Base-by-base conservation (phyloP, 208 protist genomes). In the Trypanosoma avium region DNA sequence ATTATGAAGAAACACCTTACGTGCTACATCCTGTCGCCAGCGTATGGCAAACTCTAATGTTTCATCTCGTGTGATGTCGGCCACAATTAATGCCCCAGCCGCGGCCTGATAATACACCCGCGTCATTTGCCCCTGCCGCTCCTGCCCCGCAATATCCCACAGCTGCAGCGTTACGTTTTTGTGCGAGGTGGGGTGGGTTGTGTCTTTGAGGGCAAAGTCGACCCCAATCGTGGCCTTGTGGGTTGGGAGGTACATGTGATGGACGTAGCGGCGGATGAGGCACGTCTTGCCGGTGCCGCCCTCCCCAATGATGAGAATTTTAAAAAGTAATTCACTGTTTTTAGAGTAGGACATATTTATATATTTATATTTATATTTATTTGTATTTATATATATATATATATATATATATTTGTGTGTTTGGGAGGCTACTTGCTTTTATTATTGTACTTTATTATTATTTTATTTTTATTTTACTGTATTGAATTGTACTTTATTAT, bases 11-110 rank as follows among this genome's bases (percentile, higher is more conserved):
- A 74, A 22, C 65, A 89, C 82, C 73, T 92, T 81, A 15, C 79
- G 73, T 70, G 88, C 77, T 30, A 94, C 54, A 35, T 84, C 73
- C 30, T 88, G 79, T 45, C 82, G 88, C 88, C 88, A 94, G 63
- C 75, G 75, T 47, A 96, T 80, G 7, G 96, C 74, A 58, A 94
- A 77, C 17, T 94, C 81, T 65, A 97, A 95, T 30, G 90, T 90
- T 33, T 73, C 47, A 7, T 75, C 65, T 47, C 94, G 97, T 19
- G 98, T 99, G 26, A 99, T 87, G 67, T 99, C 98, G 60, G 99
- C 99, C 59, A 97, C 97, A 8, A 99, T 73, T 2, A 99, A 36
- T 0, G 88, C 88, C 13, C 86, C 93, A 21, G 92, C 84, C 59
- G 88, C 91, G 67, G 89, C 90, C 35, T 90, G 82, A 64, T 97